phyloP scores from a whole-genome alignment of 2,329 filamentous ascomycete genomes.

The Neofusicoccum cordaticola region DNA sequence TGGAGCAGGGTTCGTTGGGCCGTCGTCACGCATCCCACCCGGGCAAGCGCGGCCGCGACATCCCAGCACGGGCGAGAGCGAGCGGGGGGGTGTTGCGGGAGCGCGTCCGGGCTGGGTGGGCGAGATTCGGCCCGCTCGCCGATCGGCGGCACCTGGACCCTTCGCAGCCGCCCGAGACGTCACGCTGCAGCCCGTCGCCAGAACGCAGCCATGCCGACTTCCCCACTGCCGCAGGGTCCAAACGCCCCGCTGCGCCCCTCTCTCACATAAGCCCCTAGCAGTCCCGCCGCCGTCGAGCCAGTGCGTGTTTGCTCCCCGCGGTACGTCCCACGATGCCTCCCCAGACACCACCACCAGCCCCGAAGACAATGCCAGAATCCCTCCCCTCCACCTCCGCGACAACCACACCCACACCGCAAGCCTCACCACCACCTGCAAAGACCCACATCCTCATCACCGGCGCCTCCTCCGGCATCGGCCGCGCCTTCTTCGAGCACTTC shows the following conservation, averaged over 20 bases:
- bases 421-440: conserved; percentile 18
- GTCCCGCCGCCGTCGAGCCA: neutral
- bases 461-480: conserved; percentile 39
- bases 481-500: conserved; percentile 28
- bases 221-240: no score
- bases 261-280: neutral
- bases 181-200: no score
- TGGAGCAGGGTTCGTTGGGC: no score
- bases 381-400: neutral
- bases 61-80: neutral
- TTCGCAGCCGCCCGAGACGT: neutral
- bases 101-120: neutral
- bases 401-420: neutral
- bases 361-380: no score
- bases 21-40: no score
- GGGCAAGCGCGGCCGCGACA: neutral
- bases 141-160: neutral
- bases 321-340: no score
- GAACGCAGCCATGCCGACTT: no score
- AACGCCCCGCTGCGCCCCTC: neutral
- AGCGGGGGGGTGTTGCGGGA: neutral
- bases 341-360: no score
- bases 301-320: no score
- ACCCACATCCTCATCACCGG: conserved; percentile 34
- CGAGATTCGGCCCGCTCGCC: neutral